Conservation (phyloP, 768 basidiomycete genomes). For the Calvatia gigantea region DNA sequence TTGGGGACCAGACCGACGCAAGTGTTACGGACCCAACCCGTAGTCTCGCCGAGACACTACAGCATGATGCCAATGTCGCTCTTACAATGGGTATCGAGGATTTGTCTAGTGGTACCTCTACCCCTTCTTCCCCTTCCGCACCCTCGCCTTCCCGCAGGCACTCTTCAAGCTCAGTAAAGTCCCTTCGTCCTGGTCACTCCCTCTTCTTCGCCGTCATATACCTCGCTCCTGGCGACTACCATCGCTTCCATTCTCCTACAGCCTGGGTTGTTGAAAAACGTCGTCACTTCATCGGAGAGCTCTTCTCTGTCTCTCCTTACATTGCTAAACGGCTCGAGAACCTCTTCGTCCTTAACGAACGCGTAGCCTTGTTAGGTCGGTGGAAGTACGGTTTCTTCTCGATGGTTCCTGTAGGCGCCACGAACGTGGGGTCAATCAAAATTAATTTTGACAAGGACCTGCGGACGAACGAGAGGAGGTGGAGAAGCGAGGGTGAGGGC, state of each 20-base stretch:
- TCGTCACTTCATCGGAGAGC: constrained; percentile 92
- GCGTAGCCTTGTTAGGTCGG: constrained; percentile 89
- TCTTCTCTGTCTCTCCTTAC: constrained; percentile 95
- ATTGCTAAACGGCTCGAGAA: constrained; percentile 91
- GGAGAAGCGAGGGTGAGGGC: too few relatives aligned
- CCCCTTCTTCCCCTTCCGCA: too few relatives aligned
- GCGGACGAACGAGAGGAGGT: constrained; percentile 82
- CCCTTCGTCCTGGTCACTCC: constrained; percentile 70
- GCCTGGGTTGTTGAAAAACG: constrained; percentile 97
- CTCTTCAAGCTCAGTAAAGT: constrained; percentile 38
- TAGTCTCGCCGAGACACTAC: constrained; percentile 51
- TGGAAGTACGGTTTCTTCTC: constrained; percentile 97
- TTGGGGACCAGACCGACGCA: constrained; percentile 70
- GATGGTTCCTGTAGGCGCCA: constrained; percentile 98
- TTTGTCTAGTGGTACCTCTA: too few relatives aligned
- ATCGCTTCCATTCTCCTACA: constrained; percentile 94
- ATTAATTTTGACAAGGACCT: constrained; percentile 93
- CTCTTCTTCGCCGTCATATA: constrained; percentile 95
- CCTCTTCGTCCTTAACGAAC: constrained; percentile 96
- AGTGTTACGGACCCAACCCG: constrained; percentile 61
- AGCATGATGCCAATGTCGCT: constrained; percentile 70
- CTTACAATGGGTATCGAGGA: constrained; percentile 62
- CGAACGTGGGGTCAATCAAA: constrained; percentile 95
- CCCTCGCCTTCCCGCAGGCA: constrained; percentile 22
- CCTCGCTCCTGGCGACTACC: constrained; percentile 97